Evolutionary conservation across 163 green algal species (phyloP).

Genomic region (Scenedesmus sp.): DNA sequence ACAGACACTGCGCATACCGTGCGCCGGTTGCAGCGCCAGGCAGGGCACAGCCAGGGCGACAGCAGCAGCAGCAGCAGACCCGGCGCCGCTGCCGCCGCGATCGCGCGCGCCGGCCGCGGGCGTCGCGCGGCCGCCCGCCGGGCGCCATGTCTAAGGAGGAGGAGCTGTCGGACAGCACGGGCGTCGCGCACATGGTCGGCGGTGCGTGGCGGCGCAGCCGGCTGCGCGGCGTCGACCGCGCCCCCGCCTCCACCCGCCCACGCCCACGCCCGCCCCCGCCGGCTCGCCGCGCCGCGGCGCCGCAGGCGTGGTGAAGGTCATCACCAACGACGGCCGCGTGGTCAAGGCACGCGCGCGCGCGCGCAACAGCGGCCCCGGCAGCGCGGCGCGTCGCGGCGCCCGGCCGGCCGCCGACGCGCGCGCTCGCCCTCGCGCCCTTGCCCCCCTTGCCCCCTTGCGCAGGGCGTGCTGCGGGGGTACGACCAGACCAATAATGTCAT

Average conservation of each 20-base stretch:
- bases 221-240: too few species aligned
- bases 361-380: background rate
- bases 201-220: constrained; percentile 43
- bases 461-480: constrained; percentile 87
- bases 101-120: too few species aligned
- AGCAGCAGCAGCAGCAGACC: constrained; percentile 6
- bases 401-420: too few species aligned
- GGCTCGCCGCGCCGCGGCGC: too few species aligned
- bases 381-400: too few species aligned
- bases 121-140: too few species aligned
- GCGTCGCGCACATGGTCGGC: constrained; percentile 58
- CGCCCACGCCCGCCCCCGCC: too few species aligned
- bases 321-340: constrained; percentile 89
- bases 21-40: too few species aligned
- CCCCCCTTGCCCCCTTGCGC: background rate
- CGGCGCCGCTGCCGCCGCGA: background rate
- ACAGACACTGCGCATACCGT: too few species aligned
- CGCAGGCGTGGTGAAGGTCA: constrained; percentile 80
- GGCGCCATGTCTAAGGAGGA: too few species aligned
- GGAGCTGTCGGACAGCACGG: constrained; percentile 11
- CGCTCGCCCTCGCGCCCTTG: too few species aligned
- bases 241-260: too few species aligned
- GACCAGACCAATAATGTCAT: constrained; percentile 96
- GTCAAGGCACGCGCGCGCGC: constrained; percentile 83
- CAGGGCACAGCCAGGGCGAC: background rate